A percentile compares a stretch with the other conserved stretches of the same genome.
phyloP scores from a whole-genome alignment of 2,329 filamentous ascomycete species.

The Fusarium longipes region DNA sequence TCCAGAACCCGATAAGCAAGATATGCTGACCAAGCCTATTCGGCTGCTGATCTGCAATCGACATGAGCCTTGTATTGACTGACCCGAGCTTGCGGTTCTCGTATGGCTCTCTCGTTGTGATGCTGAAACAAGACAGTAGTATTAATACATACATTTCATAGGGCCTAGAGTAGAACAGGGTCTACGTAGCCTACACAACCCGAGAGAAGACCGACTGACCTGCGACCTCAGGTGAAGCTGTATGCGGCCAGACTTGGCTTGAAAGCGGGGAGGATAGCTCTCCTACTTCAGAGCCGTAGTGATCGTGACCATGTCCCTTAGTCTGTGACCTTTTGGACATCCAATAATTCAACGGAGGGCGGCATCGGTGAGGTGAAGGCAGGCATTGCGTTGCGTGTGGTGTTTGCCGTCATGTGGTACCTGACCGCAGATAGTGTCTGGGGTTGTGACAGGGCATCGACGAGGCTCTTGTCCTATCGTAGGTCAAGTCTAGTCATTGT shows the following conservation, averaged over 20 bases:
- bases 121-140: neutral
- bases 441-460: slow-evolving; percentile 27
- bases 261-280: slow-evolving; percentile 23
- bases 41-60: slow-evolving; percentile 6
- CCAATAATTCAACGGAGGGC: slow-evolving; percentile 36
- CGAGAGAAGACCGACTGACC: slow-evolving; percentile 22
- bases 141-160: no score
- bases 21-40: slow-evolving; percentile 22
- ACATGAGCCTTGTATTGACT: neutral
- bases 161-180: no score
- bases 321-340: slow-evolving; percentile 42
- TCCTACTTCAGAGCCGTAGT: slow-evolving; percentile 1
- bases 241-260: slow-evolving; percentile 9
- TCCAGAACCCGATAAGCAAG: slow-evolving; percentile 7
- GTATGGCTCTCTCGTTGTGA: neutral
- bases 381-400: slow-evolving; percentile 29
- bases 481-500: slow-evolving; percentile 11
- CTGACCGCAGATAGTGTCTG: slow-evolving; percentile 39
- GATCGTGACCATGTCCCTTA: slow-evolving; percentile 32
- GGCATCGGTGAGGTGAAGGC: slow-evolving; percentile 42
- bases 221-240: slow-evolving; percentile 4
- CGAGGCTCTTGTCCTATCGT: slow-evolving; percentile 36
- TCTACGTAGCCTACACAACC: neutral
- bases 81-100: slow-evolving; percentile 2
- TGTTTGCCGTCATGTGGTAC: slow-evolving; percentile 40